Evolutionary conservation across 2,329 filamentous ascomycete species (phyloP).

Genomic region (Penicillium sclerotigenum): DNA sequence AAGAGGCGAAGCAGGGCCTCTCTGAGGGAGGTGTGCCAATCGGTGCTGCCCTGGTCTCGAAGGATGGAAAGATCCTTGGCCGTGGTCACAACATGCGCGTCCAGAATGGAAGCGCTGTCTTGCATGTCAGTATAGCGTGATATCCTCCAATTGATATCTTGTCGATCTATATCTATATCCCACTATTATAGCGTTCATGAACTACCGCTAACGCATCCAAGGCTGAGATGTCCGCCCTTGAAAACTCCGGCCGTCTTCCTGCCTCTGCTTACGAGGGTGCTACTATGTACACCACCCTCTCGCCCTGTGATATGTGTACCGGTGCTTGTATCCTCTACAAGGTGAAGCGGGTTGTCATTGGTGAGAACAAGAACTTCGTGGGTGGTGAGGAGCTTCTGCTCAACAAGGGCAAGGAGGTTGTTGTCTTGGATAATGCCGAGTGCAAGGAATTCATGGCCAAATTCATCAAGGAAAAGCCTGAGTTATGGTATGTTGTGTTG

Average conservation of each 20-base stretch:
- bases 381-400: conserved; percentile 70
- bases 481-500: conserved; percentile 58
- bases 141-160: not conserved
- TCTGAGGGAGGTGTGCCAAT: conserved; percentile 59
- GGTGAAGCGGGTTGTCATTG: conserved; percentile 69
- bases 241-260: conserved; percentile 69
- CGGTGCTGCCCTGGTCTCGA: conserved; percentile 62
- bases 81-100: conserved; percentile 73
- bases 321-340: conserved; percentile 75
- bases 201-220: conserved; percentile 32
- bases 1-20: conserved; percentile 55
- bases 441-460: conserved; percentile 67
- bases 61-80: conserved; percentile 67
- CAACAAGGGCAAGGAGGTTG: conserved; percentile 66
- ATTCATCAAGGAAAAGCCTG: conserved; percentile 70
- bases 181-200: not conserved
- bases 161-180: not conserved
- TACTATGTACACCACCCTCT: conserved; percentile 81
- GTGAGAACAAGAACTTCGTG: conserved; percentile 72
- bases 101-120: conserved; percentile 66
- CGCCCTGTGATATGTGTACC: conserved; percentile 79
- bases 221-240: conserved; percentile 74
- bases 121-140: conserved; percentile 57
- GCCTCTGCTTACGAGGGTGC: conserved; percentile 66
- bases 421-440: conserved; percentile 64